Evolutionary conservation across 192 early-diverging fungal species (phyloP), one percentile per base, ranked within the genome.

Genomic region (Backusella australiensis): DNA sequence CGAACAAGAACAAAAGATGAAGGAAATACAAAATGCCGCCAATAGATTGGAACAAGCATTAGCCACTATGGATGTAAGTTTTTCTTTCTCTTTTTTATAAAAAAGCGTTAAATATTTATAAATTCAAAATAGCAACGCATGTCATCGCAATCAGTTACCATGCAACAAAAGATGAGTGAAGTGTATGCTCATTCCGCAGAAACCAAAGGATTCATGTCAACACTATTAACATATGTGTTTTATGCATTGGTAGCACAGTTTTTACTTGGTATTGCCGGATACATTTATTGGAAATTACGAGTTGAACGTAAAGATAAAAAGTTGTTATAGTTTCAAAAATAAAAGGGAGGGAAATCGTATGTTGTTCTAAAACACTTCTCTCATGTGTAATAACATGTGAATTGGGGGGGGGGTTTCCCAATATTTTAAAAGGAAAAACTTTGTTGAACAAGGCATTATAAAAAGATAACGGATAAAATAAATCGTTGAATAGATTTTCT

Each of bases 231-330:
- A 17, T 72, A 76, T 32, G 73, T 76, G 4, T 44, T 78, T 34
- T 82, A 82, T 39, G 73, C 73, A 23, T 23, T 23, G 23, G 23
- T 23, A 23, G 23, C 23, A 23, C 23, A 23, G 23, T 23, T 23
- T 23, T 23, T 23, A 23, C 23, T 23, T 39, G 76, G 67, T 15
- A 32, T 26, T 21, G 81, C 65, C 6, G 74, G 9, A 6, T 82
- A 78, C 65, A 23, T 63, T n/a, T 82, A 82, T 68, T 82, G 72
- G 63, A 82, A 82, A 41, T 35, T 76, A 34, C 74, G 81, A 5
- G 71, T 82, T 26, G 77, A 82, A 59, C 36, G 56, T 12, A 82
- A 78, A 63, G 71, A 78, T 17, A 82, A 82, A 67, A 82, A 82
- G 35, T 76, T 76, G 34, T 39, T 82, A n/a, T 82, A 75, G 35